Evolutionary conservation across 768 basidiomycete genomes (phyloP).

Genomic region (Trichaptum fuscoviolaceum): DNA sequence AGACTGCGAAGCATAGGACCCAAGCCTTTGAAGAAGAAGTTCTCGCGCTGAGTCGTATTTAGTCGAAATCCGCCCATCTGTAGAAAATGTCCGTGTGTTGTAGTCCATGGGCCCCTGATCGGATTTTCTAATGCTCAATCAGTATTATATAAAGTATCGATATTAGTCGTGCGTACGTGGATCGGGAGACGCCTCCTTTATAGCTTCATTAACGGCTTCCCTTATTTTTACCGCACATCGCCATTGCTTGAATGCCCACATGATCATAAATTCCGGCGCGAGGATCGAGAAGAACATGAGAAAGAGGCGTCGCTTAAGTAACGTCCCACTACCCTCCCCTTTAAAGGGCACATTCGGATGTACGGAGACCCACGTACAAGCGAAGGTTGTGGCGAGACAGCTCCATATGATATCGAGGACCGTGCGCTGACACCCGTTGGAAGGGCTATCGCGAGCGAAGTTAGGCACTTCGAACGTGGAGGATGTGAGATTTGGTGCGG

Average conservation of each 20-base stretch:
- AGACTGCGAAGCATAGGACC: background rate
- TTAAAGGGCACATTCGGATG: conserved; percentile 26
- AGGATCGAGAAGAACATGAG: conserved; percentile 20
- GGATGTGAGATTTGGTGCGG: background rate
- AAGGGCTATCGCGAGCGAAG: background rate
- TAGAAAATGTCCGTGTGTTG: conserved; percentile 7
- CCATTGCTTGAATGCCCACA: conserved; percentile 23
- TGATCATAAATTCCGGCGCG: conserved; percentile 25
- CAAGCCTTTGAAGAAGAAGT: background rate
- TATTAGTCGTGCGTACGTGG: background rate
- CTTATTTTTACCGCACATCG: background rate
- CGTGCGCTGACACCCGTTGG: background rate
- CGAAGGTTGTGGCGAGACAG: conserved; percentile 24
- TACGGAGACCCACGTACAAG: conserved; percentile 25
- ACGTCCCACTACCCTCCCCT: conserved; percentile 9
- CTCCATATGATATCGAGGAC: conserved; percentile 20
- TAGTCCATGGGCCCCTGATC: conserved; percentile 2
- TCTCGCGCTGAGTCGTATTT: too few relatives aligned
- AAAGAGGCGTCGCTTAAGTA: conserved; percentile 11
- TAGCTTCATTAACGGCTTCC: conserved; percentile 62
- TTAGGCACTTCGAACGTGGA: background rate
- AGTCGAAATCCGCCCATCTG: conserved; percentile 5
- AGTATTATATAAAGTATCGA: too few relatives aligned
- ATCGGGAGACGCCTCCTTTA: conserved; percentile 20
- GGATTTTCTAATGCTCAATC: too few relatives aligned